phyloP scores from a whole-genome alignment of 116 monocot genomes.

The Phalaenopsis hybrid region DNA sequence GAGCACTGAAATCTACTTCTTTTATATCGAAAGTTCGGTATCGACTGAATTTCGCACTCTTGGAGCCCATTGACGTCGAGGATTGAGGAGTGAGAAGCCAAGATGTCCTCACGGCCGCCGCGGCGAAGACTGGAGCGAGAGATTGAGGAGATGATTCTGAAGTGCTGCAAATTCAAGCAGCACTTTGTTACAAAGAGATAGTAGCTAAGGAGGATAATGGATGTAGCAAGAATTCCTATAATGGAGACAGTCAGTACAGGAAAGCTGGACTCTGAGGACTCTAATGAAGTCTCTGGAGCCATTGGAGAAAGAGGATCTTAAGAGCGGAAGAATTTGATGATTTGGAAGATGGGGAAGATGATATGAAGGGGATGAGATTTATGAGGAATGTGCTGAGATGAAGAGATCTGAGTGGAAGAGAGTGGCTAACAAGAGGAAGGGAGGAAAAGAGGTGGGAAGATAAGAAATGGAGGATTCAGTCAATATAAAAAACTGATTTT shows the following conservation, averaged over 20 bases:
- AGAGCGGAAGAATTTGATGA: no score
- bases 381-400: no score
- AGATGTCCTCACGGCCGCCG: neutral
- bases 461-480: no score
- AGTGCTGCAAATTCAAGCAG: constrained; percentile 32
- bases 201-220: constrained; percentile 51
- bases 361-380: no score
- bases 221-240: constrained; percentile 48
- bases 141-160: constrained; percentile 14
- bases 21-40: constrained; percentile 43
- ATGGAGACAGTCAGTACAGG: constrained; percentile 45
- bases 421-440: no score
- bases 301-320: no score
- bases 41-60: constrained; percentile 35
- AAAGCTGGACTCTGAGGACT: constrained; percentile 30
- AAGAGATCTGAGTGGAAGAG: no score
- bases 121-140: neutral
- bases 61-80: constrained; percentile 19
- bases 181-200: constrained; percentile 61
- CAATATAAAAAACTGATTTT: no score
- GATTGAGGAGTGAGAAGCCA: neutral
- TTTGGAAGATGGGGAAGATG: no score
- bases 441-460: no score
- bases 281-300: neutral
- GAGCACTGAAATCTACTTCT: neutral